Conservation (phyloP, 176 grass and related monocot genomes). For the Saccharum spontaneum region DNA sequence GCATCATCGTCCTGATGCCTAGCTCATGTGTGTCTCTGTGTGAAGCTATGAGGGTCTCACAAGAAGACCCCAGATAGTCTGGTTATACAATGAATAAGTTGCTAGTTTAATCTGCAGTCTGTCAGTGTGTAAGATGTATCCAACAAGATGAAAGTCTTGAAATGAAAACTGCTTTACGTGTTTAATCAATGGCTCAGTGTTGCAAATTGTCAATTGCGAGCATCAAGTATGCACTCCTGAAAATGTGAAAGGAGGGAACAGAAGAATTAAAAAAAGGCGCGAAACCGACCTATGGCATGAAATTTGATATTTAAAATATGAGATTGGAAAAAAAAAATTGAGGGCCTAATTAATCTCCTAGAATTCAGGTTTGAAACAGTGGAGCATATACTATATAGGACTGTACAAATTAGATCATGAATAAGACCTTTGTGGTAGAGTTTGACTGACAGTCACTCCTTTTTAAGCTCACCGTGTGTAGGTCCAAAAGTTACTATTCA, state of each 20-base stretch:
- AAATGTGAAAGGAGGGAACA: not conserved
- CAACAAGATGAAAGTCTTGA: not conserved
- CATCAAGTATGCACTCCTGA: not conserved
- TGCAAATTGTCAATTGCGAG: not conserved
- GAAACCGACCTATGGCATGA: not conserved
- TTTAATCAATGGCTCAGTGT: not conserved
- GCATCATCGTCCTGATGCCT: no score
- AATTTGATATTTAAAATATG: slow-evolving; percentile 12
- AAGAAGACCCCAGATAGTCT: no score
- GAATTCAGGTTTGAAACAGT: not conserved
- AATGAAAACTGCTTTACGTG: not conserved
- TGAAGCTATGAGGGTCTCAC: no score
- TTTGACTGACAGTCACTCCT: no score
- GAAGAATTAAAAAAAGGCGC: not conserved
- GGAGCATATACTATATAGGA: no score
- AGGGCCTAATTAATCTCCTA: not conserved
- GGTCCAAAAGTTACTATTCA: no score
- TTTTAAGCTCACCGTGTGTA: no score
- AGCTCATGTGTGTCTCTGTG: no score
- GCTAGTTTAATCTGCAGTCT: not conserved
- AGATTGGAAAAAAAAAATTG: not conserved
- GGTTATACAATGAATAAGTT: no score
- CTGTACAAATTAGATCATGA: no score
- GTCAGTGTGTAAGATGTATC: not conserved
- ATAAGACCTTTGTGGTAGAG: no score